Percentiles rank a stretch among this genome's conserved stretches.
These are phyloP conservation scores for Globisporangium cylindrosporum DNA, from an alignment of 352 stramenopile species.

Conservation along the genomic window DNA sequence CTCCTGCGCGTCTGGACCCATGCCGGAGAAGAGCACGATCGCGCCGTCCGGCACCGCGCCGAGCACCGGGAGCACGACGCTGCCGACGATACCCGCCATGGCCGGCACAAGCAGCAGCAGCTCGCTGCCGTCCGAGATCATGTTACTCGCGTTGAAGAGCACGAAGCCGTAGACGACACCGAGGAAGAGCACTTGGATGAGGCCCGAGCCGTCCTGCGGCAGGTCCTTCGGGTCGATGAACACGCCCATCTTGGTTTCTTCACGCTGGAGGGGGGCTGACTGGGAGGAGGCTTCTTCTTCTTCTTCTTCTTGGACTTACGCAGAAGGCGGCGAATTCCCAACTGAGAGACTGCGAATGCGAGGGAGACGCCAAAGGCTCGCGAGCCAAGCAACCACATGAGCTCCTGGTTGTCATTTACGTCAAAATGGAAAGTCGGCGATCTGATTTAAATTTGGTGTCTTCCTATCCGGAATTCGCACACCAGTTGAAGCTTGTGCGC, in stretches of 20 bases:
- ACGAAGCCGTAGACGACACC: conserved; percentile 96
- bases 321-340: conserved; percentile 15
- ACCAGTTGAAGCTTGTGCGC: background rate
- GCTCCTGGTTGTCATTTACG: background rate
- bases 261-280: conserved; percentile 4
- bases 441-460: conserved; percentile 5
- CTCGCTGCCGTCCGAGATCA: conserved; percentile 98
- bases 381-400: background rate
- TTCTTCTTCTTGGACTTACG: conserved; percentile 1
- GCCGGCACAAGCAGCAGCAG: conserved; percentile 95
- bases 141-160: conserved; percentile 95
- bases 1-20: conserved; percentile 92
- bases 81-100: conserved; percentile 95
- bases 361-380: background rate
- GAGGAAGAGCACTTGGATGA: conserved; percentile 93
- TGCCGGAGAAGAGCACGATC: conserved; percentile 97
- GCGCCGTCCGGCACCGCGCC: conserved; percentile 96
- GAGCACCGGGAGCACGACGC: conserved; percentile 95
- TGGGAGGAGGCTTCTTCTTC: background rate
- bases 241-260: conserved; percentile 7
- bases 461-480: background rate
- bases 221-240: conserved; percentile 91
- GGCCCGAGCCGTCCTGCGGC: conserved; percentile 67
- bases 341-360: conserved; percentile 8
- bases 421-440: background rate